Evolutionary conservation across 2,329 filamentous ascomycete species (phyloP).

Genomic region (Penicillium rolfsii): DNA sequence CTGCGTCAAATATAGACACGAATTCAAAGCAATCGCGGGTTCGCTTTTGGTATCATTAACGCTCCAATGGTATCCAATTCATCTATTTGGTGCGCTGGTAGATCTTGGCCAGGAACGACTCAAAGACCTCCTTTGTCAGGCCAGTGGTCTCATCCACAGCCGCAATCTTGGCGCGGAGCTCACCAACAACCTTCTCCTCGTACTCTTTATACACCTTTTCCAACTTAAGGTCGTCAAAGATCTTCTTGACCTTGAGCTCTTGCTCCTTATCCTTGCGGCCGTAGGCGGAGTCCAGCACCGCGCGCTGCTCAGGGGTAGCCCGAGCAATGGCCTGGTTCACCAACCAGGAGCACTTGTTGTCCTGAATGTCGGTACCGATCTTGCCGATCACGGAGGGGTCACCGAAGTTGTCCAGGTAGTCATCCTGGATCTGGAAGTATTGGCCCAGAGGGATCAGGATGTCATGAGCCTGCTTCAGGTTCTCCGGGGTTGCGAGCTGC

Average conservation of each 20-base stretch:
- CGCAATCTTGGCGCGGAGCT: conserved; percentile 75
- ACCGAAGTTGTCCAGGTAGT: conserved; percentile 98
- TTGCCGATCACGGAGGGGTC: conserved; percentile 92
- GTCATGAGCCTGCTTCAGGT: conserved; percentile 84
- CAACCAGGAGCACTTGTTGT: conserved; percentile 99
- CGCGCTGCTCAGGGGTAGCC: conserved; percentile 80
- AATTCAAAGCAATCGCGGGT: conserved; percentile 5
- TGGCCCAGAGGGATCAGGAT: conserved; percentile 97
- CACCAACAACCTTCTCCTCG: conserved; percentile 82
- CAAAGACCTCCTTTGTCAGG: conserved; percentile 87
- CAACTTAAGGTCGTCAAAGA: conserved; percentile 84
- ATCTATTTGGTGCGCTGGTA: conserved; percentile 94
- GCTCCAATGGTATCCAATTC: conserved; percentile 7
- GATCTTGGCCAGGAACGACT: conserved; percentile 91
- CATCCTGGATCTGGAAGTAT: conserved; percentile 99
- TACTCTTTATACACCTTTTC: conserved; percentile 83
- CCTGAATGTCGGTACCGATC: conserved; percentile 97
- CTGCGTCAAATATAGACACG: neutral
- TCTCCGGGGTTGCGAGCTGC: conserved; percentile 80
- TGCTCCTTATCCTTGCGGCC: conserved; percentile 83
- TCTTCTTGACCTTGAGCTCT: conserved; percentile 83
- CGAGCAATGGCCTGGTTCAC: conserved; percentile 89
- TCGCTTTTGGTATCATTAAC: conserved; percentile 1
- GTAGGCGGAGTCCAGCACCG: conserved; percentile 89
- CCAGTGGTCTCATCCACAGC: conserved; percentile 83